Evolutionary conservation across 1,139 yeast species (phyloP), one percentile per base, ranked within the genome.

Genomic region (Eremothecium cymbalariae): DNA sequence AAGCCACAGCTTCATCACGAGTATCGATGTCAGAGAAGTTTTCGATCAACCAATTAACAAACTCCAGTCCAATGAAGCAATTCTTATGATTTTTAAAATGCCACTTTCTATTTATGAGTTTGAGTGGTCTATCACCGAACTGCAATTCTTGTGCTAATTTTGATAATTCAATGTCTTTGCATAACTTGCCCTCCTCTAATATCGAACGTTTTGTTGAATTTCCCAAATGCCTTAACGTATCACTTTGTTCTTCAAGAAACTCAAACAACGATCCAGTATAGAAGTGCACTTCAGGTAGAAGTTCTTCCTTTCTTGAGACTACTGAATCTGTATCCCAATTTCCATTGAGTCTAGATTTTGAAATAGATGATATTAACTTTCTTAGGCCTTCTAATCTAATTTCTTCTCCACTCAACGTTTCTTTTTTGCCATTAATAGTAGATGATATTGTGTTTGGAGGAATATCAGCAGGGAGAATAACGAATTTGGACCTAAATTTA

Each of bases 201-300:
- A 64, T 47, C 2, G 65, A 56, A 33, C 58, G 59, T 36, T 55
- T 60, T n/a, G 49, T 49, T 28, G 31, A 42, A 24, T 29, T 37
- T 19, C 28, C 48, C 11, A 45, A 41, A 29, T 36, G 47, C 18
- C 42, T 46, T 16, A 49, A 28, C 2, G 44, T 37, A 6, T 46
- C 48, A 17, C 44, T 45, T 31, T 62, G 69, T 28, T 74, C 79
- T 17, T 67, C 63, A 43, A 88, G 65, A 45, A 77, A 86, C 16
- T 74, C 72, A 40, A 79, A 78, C 32, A 88, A 62, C 41, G 78
- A 81, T 0, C 96, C 96, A 0, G 97, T 90, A 51, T 90, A 90
- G 51, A 86, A 90, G 33, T 69, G 72, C 33, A 86, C 78, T 39
- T 84, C 95, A 0, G 94, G 90, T 18, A 68, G 65, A 5, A 72